These are phyloP conservation scores for Nicotiana noctiflora DNA, from an alignment of 257 asterid species.

Conservation along the genomic window DNA sequence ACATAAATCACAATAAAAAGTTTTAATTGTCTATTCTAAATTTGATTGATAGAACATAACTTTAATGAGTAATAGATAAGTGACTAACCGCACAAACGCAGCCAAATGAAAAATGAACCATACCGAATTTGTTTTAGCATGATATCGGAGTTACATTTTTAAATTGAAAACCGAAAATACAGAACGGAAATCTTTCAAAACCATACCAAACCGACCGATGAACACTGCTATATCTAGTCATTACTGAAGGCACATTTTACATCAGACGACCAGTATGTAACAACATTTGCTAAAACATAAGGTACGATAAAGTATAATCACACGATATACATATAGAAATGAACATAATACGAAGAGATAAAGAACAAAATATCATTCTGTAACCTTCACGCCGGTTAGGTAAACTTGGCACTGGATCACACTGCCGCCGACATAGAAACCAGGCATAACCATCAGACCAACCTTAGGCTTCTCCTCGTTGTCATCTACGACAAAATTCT, in stretches of 20 bases:
- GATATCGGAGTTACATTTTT: no score
- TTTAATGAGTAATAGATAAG: no score
- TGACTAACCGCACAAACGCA: no score
- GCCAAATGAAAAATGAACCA: no score
- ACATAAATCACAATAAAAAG: no score
- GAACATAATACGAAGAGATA: background rate
- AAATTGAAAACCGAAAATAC: no score
- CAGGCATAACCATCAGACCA: constrained; percentile 95
- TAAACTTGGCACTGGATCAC: constrained; percentile 86
- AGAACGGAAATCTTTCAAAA: no score
- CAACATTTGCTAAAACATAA: background rate
- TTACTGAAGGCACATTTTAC: background rate
- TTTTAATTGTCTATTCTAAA: no score
- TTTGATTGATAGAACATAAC: no score
- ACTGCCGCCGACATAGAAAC: constrained; percentile 91
- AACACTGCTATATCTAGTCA: background rate
- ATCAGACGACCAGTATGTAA: constrained; percentile 1
- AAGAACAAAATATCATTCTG: constrained; percentile 34
- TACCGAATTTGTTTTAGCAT: no score
- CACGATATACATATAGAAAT: constrained; percentile 23
- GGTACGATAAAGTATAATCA: constrained; percentile 10
- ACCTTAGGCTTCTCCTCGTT: constrained; percentile 70
- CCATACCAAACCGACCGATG: no score
- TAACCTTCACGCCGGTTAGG: constrained; percentile 61
- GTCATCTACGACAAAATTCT: constrained; percentile 51